These are phyloP conservation scores for Iris pallida DNA, from an alignment of 116 monocot genomes.

Conservation along the genomic window DNA sequence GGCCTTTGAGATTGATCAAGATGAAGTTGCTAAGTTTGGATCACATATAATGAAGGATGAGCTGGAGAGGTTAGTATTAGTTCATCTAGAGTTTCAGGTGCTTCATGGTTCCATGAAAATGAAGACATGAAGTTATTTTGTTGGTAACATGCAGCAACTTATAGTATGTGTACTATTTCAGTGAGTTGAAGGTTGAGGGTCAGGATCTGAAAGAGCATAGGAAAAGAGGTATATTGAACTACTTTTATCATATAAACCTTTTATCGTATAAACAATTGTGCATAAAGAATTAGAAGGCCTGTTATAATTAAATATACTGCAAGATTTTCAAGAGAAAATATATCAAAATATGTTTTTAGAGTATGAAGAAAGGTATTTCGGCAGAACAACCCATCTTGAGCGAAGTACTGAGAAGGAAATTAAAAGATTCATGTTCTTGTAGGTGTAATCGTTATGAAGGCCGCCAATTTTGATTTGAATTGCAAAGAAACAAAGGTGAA, in stretches of 20 bases:
- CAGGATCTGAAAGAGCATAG: conserved; percentile 19
- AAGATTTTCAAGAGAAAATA: too few species aligned
- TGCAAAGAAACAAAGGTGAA: too few species aligned
- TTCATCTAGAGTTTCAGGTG: not conserved
- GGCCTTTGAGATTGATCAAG: conserved; percentile 30
- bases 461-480: too few species aligned
- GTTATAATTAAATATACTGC: too few species aligned
- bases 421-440: too few species aligned
- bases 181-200: conserved; percentile 34
- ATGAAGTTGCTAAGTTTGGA: conserved; percentile 7
- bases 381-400: too few species aligned
- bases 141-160: not conserved
- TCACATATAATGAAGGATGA: conserved; percentile 19
- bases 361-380: too few species aligned
- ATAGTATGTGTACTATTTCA: conserved; percentile 18
- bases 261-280: not conserved
- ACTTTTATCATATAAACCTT: not conserved
- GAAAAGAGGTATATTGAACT: conserved; percentile 23
- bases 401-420: too few species aligned
- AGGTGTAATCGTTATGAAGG: too few species aligned
- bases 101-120: not conserved
- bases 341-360: too few species aligned
- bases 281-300: not conserved
- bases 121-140: not conserved
- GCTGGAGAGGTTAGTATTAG: conserved; percentile 33